These are phyloP conservation scores for Suillus hirtellus DNA, from an alignment of 768 basidiomycete genomes.

Conservation along the genomic window DNA sequence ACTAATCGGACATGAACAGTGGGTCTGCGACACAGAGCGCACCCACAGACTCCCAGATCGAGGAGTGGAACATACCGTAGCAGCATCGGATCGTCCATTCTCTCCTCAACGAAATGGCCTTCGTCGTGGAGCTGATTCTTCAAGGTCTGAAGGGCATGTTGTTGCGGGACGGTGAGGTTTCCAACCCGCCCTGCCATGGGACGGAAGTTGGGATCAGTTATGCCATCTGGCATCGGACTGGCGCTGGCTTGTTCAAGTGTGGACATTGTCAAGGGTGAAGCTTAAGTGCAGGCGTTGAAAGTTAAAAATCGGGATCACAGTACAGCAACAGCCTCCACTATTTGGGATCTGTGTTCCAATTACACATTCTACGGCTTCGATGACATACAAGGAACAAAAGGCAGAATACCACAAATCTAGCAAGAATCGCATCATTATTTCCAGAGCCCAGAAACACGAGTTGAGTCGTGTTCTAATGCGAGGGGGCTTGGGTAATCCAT, in stretches of 20 bases:
- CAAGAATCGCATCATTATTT: constrained; percentile 33
- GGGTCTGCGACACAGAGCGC: constrained; percentile 2
- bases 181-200: constrained; percentile 75
- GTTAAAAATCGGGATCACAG: constrained; percentile 5
- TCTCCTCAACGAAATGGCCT: constrained; percentile 56
- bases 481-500: constrained; percentile 27
- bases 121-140: constrained; percentile 62
- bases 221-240: constrained; percentile 54
- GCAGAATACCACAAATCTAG: constrained; percentile 5
- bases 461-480: constrained; percentile 37
- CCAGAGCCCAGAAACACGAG: constrained; percentile 35
- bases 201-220: constrained; percentile 64
- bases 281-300: not conserved
- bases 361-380: not conserved
- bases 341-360: not conserved
- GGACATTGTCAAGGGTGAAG: constrained; percentile 29
- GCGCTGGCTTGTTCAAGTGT: constrained; percentile 44
- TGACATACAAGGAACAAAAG: not conserved
- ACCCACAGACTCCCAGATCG: constrained; percentile 4
- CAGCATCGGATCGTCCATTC: constrained; percentile 72
- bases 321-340: not conserved
- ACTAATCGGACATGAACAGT: constrained; percentile 21
- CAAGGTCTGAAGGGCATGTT: constrained; percentile 67
- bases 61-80: constrained; percentile 48
- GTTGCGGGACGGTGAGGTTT: constrained; percentile 67